These are phyloP conservation scores for Cladosporium colombiae DNA, from an alignment of 2,329 filamentous ascomycete species.

Conservation along the genomic window DNA sequence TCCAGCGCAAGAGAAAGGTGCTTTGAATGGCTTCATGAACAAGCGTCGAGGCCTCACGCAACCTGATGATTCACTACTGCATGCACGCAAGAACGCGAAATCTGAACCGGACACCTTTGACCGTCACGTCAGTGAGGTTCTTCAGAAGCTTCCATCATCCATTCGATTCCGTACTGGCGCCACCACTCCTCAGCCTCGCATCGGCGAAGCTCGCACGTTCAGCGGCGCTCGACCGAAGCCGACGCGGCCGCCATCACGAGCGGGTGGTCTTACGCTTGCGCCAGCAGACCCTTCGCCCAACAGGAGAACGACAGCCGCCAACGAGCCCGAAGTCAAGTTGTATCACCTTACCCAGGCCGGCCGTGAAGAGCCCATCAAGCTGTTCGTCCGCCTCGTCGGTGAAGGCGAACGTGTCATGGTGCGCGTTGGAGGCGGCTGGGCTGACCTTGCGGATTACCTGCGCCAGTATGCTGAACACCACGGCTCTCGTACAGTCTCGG, in stretches of 20 bases:
- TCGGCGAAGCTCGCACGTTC: slow-evolving; percentile 25
- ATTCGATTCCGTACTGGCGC: slow-evolving; percentile 68
- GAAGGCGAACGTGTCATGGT: slow-evolving; percentile 97
- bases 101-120: slow-evolving; percentile 45
- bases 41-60: slow-evolving; percentile 11
- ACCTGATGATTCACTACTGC: not conserved
- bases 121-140: slow-evolving; percentile 47
- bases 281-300: slow-evolving; percentile 40
- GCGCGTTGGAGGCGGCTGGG: slow-evolving; percentile 96
- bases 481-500: slow-evolving; percentile 65
- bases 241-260: slow-evolving; percentile 21
- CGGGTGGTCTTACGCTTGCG: slow-evolving; percentile 32
- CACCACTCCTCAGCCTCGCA: slow-evolving; percentile 26
- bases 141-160: slow-evolving; percentile 53
- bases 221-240: slow-evolving; percentile 26
- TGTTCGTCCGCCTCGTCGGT: slow-evolving; percentile 90
- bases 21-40: slow-evolving; percentile 16
- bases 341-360: slow-evolving; percentile 87
- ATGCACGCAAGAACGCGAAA: not conserved
- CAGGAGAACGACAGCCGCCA: slow-evolving; percentile 26
- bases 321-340: slow-evolving; percentile 71
- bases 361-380: slow-evolving; percentile 84
- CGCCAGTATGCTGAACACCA: slow-evolving; percentile 93
- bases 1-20: not conserved
- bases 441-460: slow-evolving; percentile 90